Evolutionary conservation across 345 rosid genomes (phyloP).

Genomic region (Brassica nigra): DNA sequence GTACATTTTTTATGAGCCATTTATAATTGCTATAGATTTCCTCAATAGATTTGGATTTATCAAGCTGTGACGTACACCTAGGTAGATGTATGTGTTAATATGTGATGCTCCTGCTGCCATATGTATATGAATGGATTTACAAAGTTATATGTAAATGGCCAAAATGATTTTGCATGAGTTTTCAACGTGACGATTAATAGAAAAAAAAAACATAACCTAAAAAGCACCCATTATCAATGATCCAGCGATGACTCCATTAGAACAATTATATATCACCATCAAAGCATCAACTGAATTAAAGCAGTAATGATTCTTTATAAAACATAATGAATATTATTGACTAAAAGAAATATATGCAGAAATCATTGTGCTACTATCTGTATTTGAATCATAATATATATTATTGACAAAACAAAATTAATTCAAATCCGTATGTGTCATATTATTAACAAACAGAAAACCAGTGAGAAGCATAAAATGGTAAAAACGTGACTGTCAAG

Average conservation of each 20-base stretch:
- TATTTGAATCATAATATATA: background rate
- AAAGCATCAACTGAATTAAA: background rate
- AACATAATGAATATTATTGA: background rate
- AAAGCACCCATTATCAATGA: constrained; percentile 18
- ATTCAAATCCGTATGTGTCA: background rate
- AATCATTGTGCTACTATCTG: background rate
- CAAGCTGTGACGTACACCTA: background rate
- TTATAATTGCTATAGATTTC: background rate
- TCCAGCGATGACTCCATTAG: constrained; percentile 32
- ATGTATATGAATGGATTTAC: background rate
- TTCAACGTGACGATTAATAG: background rate
- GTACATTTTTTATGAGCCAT: background rate
- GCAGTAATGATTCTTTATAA: background rate
- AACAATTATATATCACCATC: background rate
- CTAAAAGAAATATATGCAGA: background rate
- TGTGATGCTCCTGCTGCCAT: background rate
- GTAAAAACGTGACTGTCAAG: constrained; percentile 28
- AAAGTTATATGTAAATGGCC: background rate
- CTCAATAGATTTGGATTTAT: constrained; percentile 7
- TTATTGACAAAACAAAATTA: background rate
- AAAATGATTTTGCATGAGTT: background rate
- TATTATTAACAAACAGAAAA: background rate
- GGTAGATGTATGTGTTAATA: background rate
- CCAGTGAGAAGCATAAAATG: constrained; percentile 10
- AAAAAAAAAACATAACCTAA: background rate